These are phyloP conservation scores for Trichosporon coremiiforme DNA, from an alignment of 1,284 basidiomycete genomes.

Conservation along the genomic window DNA sequence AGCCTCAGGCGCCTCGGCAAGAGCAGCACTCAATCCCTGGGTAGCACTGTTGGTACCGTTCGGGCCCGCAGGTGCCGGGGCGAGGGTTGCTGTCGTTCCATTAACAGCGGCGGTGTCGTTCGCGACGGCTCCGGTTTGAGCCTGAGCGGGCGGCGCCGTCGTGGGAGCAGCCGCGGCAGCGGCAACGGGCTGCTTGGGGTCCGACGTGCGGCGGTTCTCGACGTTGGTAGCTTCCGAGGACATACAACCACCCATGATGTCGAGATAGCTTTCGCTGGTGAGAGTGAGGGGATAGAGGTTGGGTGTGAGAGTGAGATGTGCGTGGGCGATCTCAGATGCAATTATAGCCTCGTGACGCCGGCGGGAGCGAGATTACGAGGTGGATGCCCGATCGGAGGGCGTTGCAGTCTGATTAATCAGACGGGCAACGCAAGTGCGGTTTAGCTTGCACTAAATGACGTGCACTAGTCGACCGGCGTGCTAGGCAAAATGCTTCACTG, in stretches of 20 bases:
- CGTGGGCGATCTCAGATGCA: not conserved
- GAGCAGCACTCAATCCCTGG: conserved; percentile 46
- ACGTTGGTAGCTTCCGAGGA: conserved; percentile 39
- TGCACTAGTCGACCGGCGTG: conserved; percentile 3
- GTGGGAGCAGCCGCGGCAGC: conserved; percentile 21
- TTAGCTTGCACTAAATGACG: not conserved
- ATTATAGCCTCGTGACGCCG: not conserved
- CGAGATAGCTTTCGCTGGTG: not conserved
- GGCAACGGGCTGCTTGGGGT: conserved; percentile 24
- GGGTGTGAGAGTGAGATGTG: not conserved
- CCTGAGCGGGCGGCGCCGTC: conserved; percentile 28
- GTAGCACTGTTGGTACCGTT: conserved; percentile 24
- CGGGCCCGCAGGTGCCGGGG: conserved; percentile 35
- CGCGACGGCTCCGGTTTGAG: conserved; percentile 13
- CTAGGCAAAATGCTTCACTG: not conserved
- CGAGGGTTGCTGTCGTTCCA: conserved; percentile 35
- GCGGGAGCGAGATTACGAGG: not conserved
- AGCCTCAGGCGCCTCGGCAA: conserved; percentile 38
- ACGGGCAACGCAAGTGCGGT: not conserved
- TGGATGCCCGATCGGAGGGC: not conserved
- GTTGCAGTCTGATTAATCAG: not conserved
- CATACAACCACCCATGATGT: conserved; percentile 48
- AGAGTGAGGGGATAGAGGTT: not conserved
- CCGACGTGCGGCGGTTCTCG: conserved; percentile 30
- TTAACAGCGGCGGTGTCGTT: conserved; percentile 8